phyloP scores from a whole-genome alignment of 345 rosid species.

The Leavenworthia alabamica region DNA sequence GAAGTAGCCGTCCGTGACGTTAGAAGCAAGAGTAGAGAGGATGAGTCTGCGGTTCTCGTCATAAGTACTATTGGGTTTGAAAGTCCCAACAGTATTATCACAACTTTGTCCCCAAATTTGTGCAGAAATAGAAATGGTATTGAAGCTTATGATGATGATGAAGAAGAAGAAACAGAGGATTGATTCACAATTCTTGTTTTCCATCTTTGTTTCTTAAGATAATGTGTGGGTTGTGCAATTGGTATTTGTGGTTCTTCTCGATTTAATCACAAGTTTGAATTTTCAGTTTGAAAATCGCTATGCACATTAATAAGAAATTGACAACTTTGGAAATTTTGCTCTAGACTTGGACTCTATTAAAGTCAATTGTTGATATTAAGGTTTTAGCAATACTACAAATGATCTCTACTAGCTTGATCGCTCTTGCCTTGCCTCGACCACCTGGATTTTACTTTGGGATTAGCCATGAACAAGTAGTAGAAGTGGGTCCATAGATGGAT shows the following conservation, averaged over 20 bases:
- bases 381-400: slow-evolving; percentile 16
- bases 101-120: no score
- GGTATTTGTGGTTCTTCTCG: neutral
- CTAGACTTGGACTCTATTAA: neutral
- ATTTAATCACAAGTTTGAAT: neutral
- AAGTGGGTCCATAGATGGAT: neutral
- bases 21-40: no score
- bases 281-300: neutral
- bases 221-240: neutral
- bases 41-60: no score
- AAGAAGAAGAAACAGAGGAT: no score
- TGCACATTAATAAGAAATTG: neutral
- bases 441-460: slow-evolving; percentile 9
- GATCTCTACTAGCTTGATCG: slow-evolving; percentile 2
- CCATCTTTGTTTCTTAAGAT: neutral
- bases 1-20: no score
- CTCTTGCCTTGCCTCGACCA: neutral
- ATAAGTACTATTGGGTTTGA: no score
- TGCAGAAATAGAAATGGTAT: no score
- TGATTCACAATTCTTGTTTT: no score
- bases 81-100: no score
- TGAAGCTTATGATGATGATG: no score
- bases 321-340: neutral
- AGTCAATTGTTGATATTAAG: neutral
- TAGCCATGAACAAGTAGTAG: neutral